Conservation (phyloP, 352 stramenopile species). For the Globisporangium heterothallicum region DNA sequence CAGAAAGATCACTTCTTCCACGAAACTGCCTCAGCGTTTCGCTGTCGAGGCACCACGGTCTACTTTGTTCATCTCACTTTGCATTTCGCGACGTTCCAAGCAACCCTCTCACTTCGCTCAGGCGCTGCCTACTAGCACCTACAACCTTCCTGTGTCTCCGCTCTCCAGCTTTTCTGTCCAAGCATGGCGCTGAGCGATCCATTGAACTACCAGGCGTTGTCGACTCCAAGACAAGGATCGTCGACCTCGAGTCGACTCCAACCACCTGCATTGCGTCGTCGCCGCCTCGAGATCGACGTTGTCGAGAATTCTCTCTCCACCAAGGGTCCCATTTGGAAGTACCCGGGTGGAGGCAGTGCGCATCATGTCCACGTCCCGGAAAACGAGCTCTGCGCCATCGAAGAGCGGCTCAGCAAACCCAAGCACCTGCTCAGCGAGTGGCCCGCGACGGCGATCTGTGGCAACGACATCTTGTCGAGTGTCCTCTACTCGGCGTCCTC, state of each 20-base stretch:
- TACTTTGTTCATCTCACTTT: not conserved
- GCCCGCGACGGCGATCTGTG: slow-evolving; percentile 76
- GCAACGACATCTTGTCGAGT: slow-evolving; percentile 88
- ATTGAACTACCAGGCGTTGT: slow-evolving; percentile 6
- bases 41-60: not conserved
- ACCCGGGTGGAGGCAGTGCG: slow-evolving; percentile 22
- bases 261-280: slow-evolving; percentile 19
- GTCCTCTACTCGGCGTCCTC: slow-evolving; percentile 62
- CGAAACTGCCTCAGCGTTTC: too few relatives aligned
- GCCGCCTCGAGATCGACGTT: slow-evolving; percentile 48
- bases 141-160: not conserved
- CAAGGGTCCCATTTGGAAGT: slow-evolving; percentile 32
- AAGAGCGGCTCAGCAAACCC: slow-evolving; percentile 18
- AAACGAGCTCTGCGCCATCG: slow-evolving; percentile 29
- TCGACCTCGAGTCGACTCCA: not conserved
- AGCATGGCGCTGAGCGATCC: not conserved
- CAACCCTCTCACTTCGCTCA: not conserved
- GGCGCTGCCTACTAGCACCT: not conserved
- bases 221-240: slow-evolving; percentile 3
- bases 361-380: slow-evolving; percentile 28
- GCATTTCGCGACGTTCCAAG: not conserved
- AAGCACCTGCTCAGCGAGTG: slow-evolving; percentile 53
- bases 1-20: not conserved
- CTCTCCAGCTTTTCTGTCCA: not conserved
- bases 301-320: slow-evolving; percentile 19